A percentile compares a stretch with the other conserved stretches of the same genome.
phyloP scores from a whole-genome alignment of 768 basidiomycete species.

The Lactarius trivialis region DNA sequence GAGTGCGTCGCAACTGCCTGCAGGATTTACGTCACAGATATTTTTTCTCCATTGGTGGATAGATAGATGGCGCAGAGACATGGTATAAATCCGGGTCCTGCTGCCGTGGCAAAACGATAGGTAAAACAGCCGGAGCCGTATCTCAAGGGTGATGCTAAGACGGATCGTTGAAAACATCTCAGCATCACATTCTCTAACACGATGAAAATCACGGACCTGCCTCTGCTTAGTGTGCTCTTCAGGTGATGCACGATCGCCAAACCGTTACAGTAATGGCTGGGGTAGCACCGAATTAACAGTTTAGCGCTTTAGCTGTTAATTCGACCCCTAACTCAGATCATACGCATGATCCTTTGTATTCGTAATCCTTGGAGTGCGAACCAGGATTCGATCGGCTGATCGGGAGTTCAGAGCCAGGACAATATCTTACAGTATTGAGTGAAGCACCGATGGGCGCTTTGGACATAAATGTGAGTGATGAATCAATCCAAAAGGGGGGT shows the following conservation, averaged over 20 bases:
- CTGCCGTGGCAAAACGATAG: neutral
- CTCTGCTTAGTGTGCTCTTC: neutral
- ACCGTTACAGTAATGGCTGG: neutral
- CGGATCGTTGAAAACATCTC: neutral
- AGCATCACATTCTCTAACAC: neutral
- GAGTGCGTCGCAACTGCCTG: neutral
- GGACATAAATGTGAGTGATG: too few relatives aligned
- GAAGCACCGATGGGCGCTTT: too few relatives aligned
- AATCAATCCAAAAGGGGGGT: neutral
- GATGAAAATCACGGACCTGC: neutral
- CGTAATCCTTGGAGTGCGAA: neutral
- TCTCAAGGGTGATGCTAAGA: neutral
- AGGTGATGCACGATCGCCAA: neutral
- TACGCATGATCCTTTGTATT: neutral
- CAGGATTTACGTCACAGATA: neutral
- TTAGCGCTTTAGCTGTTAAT: too few relatives aligned
- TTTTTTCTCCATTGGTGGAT: neutral
- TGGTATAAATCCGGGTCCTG: neutral
- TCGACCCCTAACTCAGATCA: neutral
- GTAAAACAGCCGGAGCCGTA: neutral
- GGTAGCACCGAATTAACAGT: too few relatives aligned
- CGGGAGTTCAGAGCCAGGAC: neutral
- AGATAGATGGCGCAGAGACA: neutral
- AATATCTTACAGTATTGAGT: too few relatives aligned
- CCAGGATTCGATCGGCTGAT: neutral